Base-by-base conservation (phyloP, 2,329 filamentous ascomycete species). In the Xylaria arbuscula region DNA sequence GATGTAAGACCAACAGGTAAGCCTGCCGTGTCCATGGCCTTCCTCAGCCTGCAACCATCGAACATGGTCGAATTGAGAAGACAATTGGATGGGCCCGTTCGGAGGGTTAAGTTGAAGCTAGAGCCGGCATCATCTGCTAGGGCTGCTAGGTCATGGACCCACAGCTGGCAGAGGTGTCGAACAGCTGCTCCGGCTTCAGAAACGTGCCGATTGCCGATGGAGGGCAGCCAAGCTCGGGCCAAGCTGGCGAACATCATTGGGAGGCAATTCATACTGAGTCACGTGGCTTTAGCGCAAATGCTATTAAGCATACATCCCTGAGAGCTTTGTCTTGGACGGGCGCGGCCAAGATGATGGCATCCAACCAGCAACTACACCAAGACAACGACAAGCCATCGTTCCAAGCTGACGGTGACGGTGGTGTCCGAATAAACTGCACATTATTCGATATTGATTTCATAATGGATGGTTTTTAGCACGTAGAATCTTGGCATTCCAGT, bases 401-500 rank as follows among this genome's bases (percentile, higher is more conserved):
- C 38, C 38, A 54, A 42, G 17, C 51, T 42, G 36, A 19, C 55
- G 28, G 19, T 32, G 24, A n/a, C n/a, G n/a, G 42, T 59, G 19
- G 61, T 47, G 50, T 51, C 66, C 51, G 53, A 36, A 67, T 8
- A 66, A 58, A 22, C 60, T 62, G 48, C 55, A 11, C 22, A 57
- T n/a, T 57, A 45, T 45, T 19, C 38, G 38, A 57, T 57, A 45
- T 15, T 38, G 17, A 61, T 32, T 42, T 57, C 61, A 61, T 57
- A 51, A 53, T 8, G 15, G 19, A 62, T 65, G 47, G 38, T 48
- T 17, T 60, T 62, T 62, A 56, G 42, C 62, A 68, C 62, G 62
- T 64, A 64, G 36, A 67, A 64, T 58, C 71, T 73, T 74, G 67
- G 73, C 70, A 67, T 56, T 68, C 38, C 55, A 62, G 40, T 65